These are phyloP conservation scores for Carpinus fangiana DNA, from an alignment of 306 rosid species.

Conservation along the genomic window DNA sequence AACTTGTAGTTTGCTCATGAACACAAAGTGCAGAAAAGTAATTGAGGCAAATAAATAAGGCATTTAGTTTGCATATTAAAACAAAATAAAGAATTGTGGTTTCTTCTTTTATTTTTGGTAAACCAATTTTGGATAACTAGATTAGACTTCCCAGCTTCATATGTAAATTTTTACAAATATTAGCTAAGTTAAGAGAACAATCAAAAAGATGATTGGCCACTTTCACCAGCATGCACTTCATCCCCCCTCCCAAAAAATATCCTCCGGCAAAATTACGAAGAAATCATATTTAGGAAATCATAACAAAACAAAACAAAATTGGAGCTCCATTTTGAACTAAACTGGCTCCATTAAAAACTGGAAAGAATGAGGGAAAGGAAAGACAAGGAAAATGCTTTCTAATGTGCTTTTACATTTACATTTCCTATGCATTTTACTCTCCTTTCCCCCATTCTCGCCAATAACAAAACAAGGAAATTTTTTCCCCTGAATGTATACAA, in stretches of 20 bases:
- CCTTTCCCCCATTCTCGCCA: no score
- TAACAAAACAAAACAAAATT: no score
- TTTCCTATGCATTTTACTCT: no score
- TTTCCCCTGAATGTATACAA: no score
- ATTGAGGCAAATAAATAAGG: not conserved
- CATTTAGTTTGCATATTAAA: no score
- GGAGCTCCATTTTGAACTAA: no score
- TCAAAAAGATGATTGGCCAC: not conserved
- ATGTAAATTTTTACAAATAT: not conserved
- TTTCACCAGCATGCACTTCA: not conserved
- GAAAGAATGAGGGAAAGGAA: not conserved
- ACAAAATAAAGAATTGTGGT: not conserved
- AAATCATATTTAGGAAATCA: no score
- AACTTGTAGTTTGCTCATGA: not conserved
- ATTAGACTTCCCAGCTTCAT: not conserved
- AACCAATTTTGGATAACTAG: not conserved
- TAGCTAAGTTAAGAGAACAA: not conserved
- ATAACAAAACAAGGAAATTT: no score
- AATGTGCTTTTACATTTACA: no score
- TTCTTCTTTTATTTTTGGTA: not conserved
- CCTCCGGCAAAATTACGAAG: no score
- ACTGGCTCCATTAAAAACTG: no score
- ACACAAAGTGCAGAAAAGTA: not conserved
- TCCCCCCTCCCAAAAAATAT: not conserved
- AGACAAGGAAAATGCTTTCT: not conserved